Percentiles rank a stretch among this genome's conserved stretches.
Conservation (phyloP, 2,329 filamentous ascomycete species). For the Colletotrichum sp. region DNA sequence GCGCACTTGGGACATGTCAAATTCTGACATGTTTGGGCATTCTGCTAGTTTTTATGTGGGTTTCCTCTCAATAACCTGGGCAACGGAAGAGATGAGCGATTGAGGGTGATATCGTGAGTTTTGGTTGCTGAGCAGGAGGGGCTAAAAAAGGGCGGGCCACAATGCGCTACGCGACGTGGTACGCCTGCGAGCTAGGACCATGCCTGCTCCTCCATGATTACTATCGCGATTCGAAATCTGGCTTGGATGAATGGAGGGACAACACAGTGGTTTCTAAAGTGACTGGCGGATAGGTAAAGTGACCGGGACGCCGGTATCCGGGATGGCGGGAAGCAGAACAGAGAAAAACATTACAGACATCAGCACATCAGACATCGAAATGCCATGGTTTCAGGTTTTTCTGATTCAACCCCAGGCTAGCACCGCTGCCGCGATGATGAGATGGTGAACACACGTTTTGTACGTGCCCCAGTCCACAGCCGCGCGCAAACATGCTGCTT, state of each 20-base stretch:
- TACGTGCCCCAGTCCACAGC: background rate
- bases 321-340: background rate
- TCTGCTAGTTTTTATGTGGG: background rate
- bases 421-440: background rate
- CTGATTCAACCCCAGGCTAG: background rate
- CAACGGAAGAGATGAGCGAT: background rate
- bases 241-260: background rate
- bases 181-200: slow-evolving; percentile 7
- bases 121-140: slow-evolving; percentile 6
- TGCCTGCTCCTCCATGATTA: background rate
- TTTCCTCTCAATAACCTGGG: background rate
- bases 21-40: background rate
- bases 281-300: background rate
- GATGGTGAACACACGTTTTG: background rate
- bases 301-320: background rate
- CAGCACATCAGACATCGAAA: background rate
- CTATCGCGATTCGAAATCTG: background rate
- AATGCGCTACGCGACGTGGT: background rate
- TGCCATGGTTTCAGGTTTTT: slow-evolving; percentile 10
- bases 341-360: background rate
- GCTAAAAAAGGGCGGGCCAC: background rate
- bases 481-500: background rate
- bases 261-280: background rate
- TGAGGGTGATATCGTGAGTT: background rate
- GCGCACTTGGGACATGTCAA: background rate